Evolutionary conservation across 2,329 filamentous ascomycete species (phyloP).

Genomic region (Penicillium sp.): DNA sequence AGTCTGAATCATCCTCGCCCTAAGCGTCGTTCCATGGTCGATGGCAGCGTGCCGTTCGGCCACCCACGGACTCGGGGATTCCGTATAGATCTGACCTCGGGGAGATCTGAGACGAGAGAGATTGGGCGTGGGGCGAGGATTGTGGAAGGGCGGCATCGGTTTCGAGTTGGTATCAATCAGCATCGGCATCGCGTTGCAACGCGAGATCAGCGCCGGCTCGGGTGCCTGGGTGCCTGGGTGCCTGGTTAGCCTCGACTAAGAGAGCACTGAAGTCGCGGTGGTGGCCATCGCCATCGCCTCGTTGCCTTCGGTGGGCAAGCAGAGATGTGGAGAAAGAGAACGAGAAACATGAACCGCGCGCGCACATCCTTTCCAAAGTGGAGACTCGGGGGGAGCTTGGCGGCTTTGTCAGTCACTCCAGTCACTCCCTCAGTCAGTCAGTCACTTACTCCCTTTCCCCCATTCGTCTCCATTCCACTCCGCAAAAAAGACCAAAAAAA

Average conservation of each 20-base stretch:
- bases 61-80: slow-evolving; percentile 27
- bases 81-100: slow-evolving; percentile 18
- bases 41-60: slow-evolving; percentile 15
- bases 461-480: no score
- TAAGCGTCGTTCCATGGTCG: slow-evolving; percentile 31
- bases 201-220: no score
- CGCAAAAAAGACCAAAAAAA: background rate
- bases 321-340: no score
- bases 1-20: slow-evolving; percentile 31
- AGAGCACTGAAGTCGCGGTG: background rate
- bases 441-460: slow-evolving; percentile 26
- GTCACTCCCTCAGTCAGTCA: no score
- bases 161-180: no score
- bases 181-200: no score
- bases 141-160: background rate
- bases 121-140: background rate
- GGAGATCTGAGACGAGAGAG: slow-evolving; percentile 3
- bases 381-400: slow-evolving; percentile 25
- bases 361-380: slow-evolving; percentile 19
- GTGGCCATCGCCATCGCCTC: slow-evolving; percentile 14
- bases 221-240: no score
- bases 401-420: slow-evolving; percentile 32
- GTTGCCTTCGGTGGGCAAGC: no score
- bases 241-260: no score
- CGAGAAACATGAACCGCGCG: background rate